These are phyloP conservation scores for Globisporangium okanoganense DNA, from an alignment of 352 stramenopile genomes.

Conservation along the genomic window DNA sequence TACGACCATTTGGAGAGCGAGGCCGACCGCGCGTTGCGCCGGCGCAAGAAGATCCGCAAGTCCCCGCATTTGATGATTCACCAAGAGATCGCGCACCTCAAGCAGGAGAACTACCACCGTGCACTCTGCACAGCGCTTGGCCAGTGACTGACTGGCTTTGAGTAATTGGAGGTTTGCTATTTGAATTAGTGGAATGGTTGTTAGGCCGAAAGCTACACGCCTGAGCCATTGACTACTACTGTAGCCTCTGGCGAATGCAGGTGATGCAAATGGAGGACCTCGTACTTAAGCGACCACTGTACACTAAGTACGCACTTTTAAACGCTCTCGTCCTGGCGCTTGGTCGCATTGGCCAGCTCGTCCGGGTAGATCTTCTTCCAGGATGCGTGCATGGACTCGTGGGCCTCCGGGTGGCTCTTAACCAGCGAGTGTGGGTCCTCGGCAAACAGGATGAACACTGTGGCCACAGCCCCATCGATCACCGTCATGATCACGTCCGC, in stretches of 20 bases:
- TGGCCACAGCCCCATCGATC: conserved; percentile 43
- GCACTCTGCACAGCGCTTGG: conserved; percentile 8
- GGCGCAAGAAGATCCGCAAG: conserved; percentile 52
- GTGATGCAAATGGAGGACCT: neutral
- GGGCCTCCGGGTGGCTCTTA: conserved; percentile 30
- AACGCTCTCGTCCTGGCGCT: conserved; percentile 28
- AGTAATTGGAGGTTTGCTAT: neutral
- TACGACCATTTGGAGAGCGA: conserved; percentile 57
- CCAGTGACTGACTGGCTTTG: neutral
- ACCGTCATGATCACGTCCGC: conserved; percentile 50
- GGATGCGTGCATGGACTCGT: conserved; percentile 33
- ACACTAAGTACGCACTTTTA: conserved; percentile 3
- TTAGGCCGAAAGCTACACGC: neutral
- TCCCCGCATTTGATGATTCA: conserved; percentile 54
- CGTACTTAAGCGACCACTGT: neutral
- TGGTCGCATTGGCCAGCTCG: conserved; percentile 40
- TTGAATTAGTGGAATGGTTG: neutral
- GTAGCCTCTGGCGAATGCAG: neutral
- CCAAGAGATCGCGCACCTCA: conserved; percentile 47
- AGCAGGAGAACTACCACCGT: conserved; percentile 34
- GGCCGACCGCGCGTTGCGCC: conserved; percentile 44
- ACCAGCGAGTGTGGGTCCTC: conserved; percentile 43
- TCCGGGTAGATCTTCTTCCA: conserved; percentile 54
- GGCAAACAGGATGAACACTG: conserved; percentile 51
- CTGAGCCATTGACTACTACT: neutral